Conservation (phyloP, 345 rosid species). For the Arabidopsis thaliana region TAIR10.1 NC_003076.8:6000501-6001000, state of each 20-base stretch:
- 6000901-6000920: not conserved
- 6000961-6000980: not conserved
- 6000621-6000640: not conserved
- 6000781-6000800: too few species aligned
- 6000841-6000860: not conserved
- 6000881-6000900: not conserved
- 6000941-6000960: constrained; percentile 8
- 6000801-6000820: not conserved
- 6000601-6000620: not conserved
- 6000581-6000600: not conserved
- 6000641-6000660: not conserved
- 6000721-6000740: not conserved
- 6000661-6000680: not conserved
- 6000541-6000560: not conserved
- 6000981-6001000: not conserved
- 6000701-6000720: not conserved
- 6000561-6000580: not conserved
- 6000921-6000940: not conserved
- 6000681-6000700: not conserved
- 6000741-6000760: too few species aligned
- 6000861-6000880: not conserved
- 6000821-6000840: not conserved
- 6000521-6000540: constrained; percentile 18
- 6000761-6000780: too few species aligned
- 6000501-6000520: constrained; percentile 40